phyloP scores from a whole-genome alignment of 805 yeast genomes.

The Wickerhamomyces canadensis region DNA sequence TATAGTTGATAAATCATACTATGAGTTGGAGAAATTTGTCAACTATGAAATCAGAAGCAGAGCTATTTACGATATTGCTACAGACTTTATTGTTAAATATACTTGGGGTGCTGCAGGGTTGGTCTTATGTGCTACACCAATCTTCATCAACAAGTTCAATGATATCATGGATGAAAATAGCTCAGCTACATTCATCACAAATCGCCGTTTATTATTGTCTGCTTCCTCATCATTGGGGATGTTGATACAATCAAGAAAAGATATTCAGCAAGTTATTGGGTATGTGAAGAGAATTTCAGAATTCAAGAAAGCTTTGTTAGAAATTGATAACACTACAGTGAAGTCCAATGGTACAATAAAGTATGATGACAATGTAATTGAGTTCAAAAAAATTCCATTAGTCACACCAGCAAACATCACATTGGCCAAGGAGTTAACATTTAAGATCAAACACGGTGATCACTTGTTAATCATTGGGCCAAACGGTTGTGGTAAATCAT shows the following conservation, averaged over 20 bases:
- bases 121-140: conserved; percentile 81
- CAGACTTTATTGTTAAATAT: conserved; percentile 84
- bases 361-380: conserved; percentile 54
- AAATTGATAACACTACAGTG: conserved; percentile 31
- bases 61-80: conserved; percentile 78
- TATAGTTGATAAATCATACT: conserved; percentile 72
- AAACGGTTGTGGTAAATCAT: conserved; percentile 94
- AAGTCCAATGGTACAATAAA: conserved; percentile 26
- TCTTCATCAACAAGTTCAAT: conserved; percentile 54
- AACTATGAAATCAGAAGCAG: conserved; percentile 70
- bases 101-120: conserved; percentile 96
- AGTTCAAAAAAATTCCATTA: conserved; percentile 72
- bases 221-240: conserved; percentile 88
- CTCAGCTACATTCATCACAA: conserved; percentile 84
- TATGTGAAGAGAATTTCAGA: conserved; percentile 71
- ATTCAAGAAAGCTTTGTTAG: conserved; percentile 58
- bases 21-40: conserved; percentile 72
- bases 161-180: conserved; percentile 36
- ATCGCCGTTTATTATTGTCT: conserved; percentile 73
- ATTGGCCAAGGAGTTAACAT: conserved; percentile 58
- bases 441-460: conserved; percentile 73
- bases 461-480: conserved; percentile 91
- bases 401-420: conserved; percentile 81
- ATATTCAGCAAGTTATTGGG: conserved; percentile 76
- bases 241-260: conserved; percentile 78